These are phyloP conservation scores for Combretum micranthum DNA, from an alignment of 345 rosid species.

Conservation along the genomic window DNA sequence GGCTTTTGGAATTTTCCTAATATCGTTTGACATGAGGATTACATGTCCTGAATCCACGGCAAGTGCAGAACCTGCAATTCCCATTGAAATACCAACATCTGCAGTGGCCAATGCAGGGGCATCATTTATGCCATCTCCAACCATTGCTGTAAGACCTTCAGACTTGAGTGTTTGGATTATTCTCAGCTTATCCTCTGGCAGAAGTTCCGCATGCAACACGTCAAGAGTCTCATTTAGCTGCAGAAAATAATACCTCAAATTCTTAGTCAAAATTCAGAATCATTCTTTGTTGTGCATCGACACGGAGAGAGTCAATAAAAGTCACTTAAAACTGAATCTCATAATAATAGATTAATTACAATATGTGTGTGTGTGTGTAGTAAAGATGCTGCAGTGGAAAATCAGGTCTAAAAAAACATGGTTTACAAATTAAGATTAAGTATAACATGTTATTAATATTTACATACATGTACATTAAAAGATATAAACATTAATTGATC, in stretches of 20 bases:
- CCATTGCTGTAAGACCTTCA: constrained; percentile 68
- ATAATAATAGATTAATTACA: too few relatives aligned
- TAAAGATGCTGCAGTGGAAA: too few relatives aligned
- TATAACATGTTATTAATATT: too few relatives aligned
- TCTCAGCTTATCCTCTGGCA: constrained; percentile 66
- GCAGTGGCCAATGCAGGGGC: constrained; percentile 95
- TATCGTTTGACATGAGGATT: constrained; percentile 80
- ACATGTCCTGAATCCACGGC: constrained; percentile 78
- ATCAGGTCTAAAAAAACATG: too few relatives aligned
- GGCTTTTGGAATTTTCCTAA: constrained; percentile 61
- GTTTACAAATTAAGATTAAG: too few relatives aligned
- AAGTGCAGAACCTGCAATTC: constrained; percentile 81
- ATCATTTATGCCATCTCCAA: constrained; percentile 89
- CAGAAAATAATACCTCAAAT: constrained; percentile 5
- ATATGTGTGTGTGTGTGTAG: too few relatives aligned
- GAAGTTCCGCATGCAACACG: constrained; percentile 56
- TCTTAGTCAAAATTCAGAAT: too few relatives aligned
- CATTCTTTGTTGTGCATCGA: too few relatives aligned
- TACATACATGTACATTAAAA: too few relatives aligned
- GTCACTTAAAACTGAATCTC: too few relatives aligned
- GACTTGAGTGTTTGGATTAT: constrained; percentile 42
- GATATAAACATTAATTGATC: too few relatives aligned
- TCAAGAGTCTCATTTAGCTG: constrained; percentile 65
- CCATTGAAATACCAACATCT: constrained; percentile 89
- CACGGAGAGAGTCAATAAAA: too few relatives aligned